phyloP scores from a whole-genome alignment of 129 eudicot genomes.

The Helianthus annuus region HanXRQr2.0-SUNRISE NC_035438.2:808805-809304 shows the following conservation, averaged over 20 bases:
- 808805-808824: no score
- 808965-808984: neutral
- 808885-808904: no score
- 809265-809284: slow-evolving; percentile 49
- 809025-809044: slow-evolving; percentile 34
- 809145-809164: no score
- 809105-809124: neutral
- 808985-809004: neutral
- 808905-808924: neutral
- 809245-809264: no score
- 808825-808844: no score
- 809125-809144: no score
- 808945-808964: neutral
- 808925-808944: neutral
- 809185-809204: no score
- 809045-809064: slow-evolving; percentile 49
- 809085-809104: slow-evolving; percentile 50
- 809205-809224: no score
- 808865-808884: no score
- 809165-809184: no score
- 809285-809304: slow-evolving; percentile 45
- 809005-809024: slow-evolving; percentile 13
- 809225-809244: no score
- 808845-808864: no score
- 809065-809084: slow-evolving; percentile 58